phyloP scores from a whole-genome alignment of 768 basidiomycete species.

The Pisolithus microcarpus region DNA sequence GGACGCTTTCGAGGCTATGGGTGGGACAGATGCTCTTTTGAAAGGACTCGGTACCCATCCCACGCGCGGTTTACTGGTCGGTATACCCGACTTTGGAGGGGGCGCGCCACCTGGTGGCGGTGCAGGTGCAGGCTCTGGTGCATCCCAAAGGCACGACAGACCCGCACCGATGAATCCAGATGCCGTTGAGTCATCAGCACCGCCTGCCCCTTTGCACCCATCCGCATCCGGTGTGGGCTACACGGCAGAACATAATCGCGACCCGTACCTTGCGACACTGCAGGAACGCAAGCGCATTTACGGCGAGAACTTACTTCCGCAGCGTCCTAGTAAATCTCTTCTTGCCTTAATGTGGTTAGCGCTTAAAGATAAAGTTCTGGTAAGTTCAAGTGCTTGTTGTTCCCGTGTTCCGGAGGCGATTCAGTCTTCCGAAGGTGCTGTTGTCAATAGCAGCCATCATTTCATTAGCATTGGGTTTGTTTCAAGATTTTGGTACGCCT shows the following conservation, averaged over 20 bases:
- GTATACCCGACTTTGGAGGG: not conserved
- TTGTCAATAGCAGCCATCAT: constrained; percentile 89
- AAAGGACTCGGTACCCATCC: constrained; percentile 66
- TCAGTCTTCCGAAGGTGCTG: constrained; percentile 49
- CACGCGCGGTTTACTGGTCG: constrained; percentile 36
- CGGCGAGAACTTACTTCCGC: constrained; percentile 70
- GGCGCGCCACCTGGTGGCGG: not conserved
- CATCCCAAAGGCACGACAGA: constrained; percentile 29
- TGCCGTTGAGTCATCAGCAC: constrained; percentile 16
- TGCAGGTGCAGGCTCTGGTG: constrained; percentile 23
- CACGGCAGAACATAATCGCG: constrained; percentile 1
- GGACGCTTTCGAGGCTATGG: constrained; percentile 55
- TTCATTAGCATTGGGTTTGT: constrained; percentile 88
- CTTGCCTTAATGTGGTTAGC: constrained; percentile 79
- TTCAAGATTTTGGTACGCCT: constrained; percentile 82
- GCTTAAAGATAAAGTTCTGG: constrained; percentile 85
- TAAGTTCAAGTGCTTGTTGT: constrained; percentile 32
- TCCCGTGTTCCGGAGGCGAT: constrained; percentile 5
- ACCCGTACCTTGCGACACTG: constrained; percentile 34
- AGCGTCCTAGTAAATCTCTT: constrained; percentile 59
- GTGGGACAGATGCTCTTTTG: constrained; percentile 63
- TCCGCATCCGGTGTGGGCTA: not conserved
- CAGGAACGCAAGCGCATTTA: constrained; percentile 62
- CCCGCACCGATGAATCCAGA: constrained; percentile 11
- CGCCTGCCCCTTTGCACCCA: not conserved